Evolutionary conservation across 2,329 filamentous ascomycete species (phyloP).

Genomic region (Aspergillus felis): DNA sequence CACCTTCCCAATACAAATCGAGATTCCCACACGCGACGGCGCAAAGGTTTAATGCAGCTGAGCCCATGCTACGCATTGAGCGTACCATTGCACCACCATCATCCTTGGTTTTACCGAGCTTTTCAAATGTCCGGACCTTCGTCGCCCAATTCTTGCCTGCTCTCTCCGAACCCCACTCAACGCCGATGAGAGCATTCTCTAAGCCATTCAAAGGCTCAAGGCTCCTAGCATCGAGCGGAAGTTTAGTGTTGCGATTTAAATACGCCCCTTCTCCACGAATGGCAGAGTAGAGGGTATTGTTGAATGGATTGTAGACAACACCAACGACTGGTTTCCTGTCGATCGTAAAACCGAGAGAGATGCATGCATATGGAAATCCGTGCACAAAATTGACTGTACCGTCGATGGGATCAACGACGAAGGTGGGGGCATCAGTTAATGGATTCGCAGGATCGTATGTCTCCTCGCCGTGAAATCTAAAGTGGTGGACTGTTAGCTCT

Average conservation of each 20-base stretch:
- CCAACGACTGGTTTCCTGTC: conserved; percentile 51
- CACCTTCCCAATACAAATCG: conserved; percentile 64
- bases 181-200: conserved; percentile 50
- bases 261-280: conserved; percentile 55
- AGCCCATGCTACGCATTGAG: conserved; percentile 53
- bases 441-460: conserved; percentile 54
- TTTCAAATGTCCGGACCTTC: conserved; percentile 53
- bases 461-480: conserved; percentile 55
- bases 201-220: conserved; percentile 47
- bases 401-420: conserved; percentile 62
- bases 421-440: conserved; percentile 54
- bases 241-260: conserved; percentile 32
- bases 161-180: conserved; percentile 61
- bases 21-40: conserved; percentile 54
- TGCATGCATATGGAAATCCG: conserved; percentile 54
- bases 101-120: conserved; percentile 45
- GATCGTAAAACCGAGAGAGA: conserved; percentile 57
- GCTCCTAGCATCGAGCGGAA: conserved; percentile 46
- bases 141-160: conserved; percentile 54
- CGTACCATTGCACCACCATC: conserved; percentile 61
- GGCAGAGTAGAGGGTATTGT: conserved; percentile 51
- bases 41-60: conserved; percentile 60
- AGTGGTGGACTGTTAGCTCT: not conserved
- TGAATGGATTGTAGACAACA: conserved; percentile 61
- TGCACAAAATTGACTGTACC: conserved; percentile 66